phyloP scores from a whole-genome alignment of 2,329 filamentous ascomycete species.

The Xylariaceae sp. region DNA sequence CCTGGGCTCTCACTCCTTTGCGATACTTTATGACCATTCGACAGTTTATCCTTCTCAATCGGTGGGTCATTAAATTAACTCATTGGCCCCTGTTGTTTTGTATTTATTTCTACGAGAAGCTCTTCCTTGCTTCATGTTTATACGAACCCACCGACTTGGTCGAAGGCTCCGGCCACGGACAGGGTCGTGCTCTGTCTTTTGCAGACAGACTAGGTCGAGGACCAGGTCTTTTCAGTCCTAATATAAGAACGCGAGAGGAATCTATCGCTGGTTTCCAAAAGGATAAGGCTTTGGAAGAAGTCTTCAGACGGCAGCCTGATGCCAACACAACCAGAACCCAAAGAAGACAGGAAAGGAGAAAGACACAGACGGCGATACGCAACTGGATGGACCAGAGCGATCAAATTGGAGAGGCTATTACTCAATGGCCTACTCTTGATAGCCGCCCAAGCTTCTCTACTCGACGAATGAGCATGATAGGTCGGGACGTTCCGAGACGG shows the following conservation, averaged over 20 bases:
- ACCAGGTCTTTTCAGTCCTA: constrained; percentile 70
- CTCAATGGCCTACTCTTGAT: constrained; percentile 49
- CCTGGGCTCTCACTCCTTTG: constrained; percentile 81
- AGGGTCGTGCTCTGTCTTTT: constrained; percentile 51
- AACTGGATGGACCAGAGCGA: constrained; percentile 83
- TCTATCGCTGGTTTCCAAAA: constrained; percentile 87
- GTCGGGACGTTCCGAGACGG: constrained; percentile 44
- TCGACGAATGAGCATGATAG: constrained; percentile 51
- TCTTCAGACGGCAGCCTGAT: constrained; percentile 74
- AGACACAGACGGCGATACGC: constrained; percentile 77
- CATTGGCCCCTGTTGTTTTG: constrained; percentile 83
- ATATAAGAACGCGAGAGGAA: constrained; percentile 70
- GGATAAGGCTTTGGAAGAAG: constrained; percentile 83
- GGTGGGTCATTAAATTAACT: constrained; percentile 85
- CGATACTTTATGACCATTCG: constrained; percentile 76
- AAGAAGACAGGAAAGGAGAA: constrained; percentile 60
- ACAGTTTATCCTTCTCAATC: constrained; percentile 79
- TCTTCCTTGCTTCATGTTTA: constrained; percentile 69
- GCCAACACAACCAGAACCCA: constrained; percentile 57
- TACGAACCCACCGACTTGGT: constrained; percentile 83
- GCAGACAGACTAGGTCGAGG: constrained; percentile 51
- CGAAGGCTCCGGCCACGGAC: constrained; percentile 59
- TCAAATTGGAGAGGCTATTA: constrained; percentile 43
- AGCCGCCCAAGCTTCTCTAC: constrained; percentile 45
- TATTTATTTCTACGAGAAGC: constrained; percentile 83